phyloP scores from a whole-genome alignment of 2,329 filamentous ascomycete genomes.

The Ceratocystis cubensis region DNA sequence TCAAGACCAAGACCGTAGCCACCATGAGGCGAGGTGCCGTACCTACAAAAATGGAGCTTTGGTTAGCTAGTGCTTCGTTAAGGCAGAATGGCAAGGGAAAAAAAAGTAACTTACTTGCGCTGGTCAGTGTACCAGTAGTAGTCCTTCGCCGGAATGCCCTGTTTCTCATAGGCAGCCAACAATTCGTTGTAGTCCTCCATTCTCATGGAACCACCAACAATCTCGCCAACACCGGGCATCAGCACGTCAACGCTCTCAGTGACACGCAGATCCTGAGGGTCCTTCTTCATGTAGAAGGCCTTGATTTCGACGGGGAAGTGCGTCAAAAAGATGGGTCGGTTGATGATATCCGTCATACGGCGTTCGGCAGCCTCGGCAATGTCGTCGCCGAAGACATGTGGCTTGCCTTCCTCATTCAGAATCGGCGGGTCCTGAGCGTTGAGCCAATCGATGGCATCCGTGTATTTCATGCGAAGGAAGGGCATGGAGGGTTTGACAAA shows the following conservation, averaged over 20 bases:
- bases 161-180: slow-evolving; percentile 73
- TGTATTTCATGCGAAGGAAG: slow-evolving; percentile 90
- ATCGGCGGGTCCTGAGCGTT: slow-evolving; percentile 67
- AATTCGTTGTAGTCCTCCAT: slow-evolving; percentile 86
- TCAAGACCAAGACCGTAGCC: slow-evolving; percentile 90
- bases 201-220: slow-evolving; percentile 93
- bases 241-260: slow-evolving; percentile 81
- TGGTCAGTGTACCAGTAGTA: slow-evolving; percentile 99
- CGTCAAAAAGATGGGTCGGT: slow-evolving; percentile 86
- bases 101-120: slow-evolving; percentile 58
- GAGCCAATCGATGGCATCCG: slow-evolving; percentile 90
- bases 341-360: slow-evolving; percentile 93
- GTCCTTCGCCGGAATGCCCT: slow-evolving; percentile 68
- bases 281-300: slow-evolving; percentile 98
- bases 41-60: slow-evolving; percentile 37
- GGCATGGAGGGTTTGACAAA: slow-evolving; percentile 73
- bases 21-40: slow-evolving; percentile 82
- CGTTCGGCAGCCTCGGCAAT: slow-evolving; percentile 97
- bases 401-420: slow-evolving; percentile 80
- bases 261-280: slow-evolving; percentile 61
- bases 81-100: slow-evolving; percentile 1
- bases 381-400: slow-evolving; percentile 88
- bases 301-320: slow-evolving; percentile 98
- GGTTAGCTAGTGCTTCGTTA: slow-evolving; percentile 9
- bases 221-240: slow-evolving; percentile 93